These are phyloP conservation scores for Pachysolen tannophilus DNA, from an alignment of 805 yeast species.

Conservation along the genomic window DNA sequence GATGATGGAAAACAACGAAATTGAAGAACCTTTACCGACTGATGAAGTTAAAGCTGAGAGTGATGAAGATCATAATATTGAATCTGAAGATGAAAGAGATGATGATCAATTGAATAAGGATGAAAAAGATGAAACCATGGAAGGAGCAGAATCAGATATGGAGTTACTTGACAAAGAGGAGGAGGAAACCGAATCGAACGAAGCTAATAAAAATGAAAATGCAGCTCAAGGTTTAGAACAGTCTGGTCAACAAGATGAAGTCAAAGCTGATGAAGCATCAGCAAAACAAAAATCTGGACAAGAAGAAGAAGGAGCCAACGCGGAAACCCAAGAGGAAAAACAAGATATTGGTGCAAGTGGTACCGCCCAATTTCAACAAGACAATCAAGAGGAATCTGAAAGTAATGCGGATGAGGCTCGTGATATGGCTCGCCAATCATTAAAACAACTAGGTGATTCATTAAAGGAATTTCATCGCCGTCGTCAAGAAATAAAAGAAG, in stretches of 20 bases:
- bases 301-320: slow-evolving; percentile 29
- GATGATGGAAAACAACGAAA: slow-evolving; percentile 20
- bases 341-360: slow-evolving; percentile 68
- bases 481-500: slow-evolving; percentile 77
- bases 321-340: slow-evolving; percentile 31
- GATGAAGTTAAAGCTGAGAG: slow-evolving; percentile 20
- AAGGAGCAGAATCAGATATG: slow-evolving; percentile 15
- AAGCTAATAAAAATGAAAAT: slow-evolving; percentile 20
- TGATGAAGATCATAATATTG: slow-evolving; percentile 13
- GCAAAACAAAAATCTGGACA: slow-evolving; percentile 24
- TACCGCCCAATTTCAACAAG: slow-evolving; percentile 24
- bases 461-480: slow-evolving; percentile 88
- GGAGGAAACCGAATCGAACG: slow-evolving; percentile 20
- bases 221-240: slow-evolving; percentile 22
- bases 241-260: slow-evolving; percentile 24
- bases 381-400: slow-evolving; percentile 34
- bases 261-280: slow-evolving; percentile 24
- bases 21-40: slow-evolving; percentile 24
- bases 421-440: slow-evolving; percentile 63
- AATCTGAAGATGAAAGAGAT: slow-evolving; percentile 12
- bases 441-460: slow-evolving; percentile 87
- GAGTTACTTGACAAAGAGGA: slow-evolving; percentile 25
- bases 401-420: slow-evolving; percentile 44
- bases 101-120: slow-evolving; percentile 14
- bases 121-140: slow-evolving; percentile 16